Evolutionary conservation across 2,329 filamentous ascomycete species (phyloP).

Genomic region (Coniochaeta ligniaria): DNA sequence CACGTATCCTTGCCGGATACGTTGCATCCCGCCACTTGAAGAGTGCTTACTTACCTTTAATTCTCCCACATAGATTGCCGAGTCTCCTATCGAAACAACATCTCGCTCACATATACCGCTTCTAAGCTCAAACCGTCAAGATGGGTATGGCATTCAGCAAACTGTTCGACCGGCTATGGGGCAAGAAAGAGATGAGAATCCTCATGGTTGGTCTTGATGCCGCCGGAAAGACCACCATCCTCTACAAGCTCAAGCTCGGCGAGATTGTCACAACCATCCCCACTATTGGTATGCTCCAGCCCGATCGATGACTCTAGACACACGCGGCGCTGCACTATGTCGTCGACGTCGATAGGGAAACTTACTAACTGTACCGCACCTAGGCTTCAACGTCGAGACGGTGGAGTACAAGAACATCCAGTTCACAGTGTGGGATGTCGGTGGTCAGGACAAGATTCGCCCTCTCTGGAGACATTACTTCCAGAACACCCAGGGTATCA

Average conservation of each 20-base stretch:
- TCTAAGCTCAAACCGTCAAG: constrained; percentile 48
- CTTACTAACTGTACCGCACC: constrained; percentile 14
- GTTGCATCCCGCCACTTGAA: not conserved
- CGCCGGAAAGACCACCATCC: constrained; percentile 99
- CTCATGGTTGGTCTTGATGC: constrained; percentile 99
- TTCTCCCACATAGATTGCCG: not conserved
- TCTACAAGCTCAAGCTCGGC: constrained; percentile 99
- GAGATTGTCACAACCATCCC: constrained; percentile 99
- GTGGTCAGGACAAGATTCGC: constrained; percentile 99
- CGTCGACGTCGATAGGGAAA: not conserved
- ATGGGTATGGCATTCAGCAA: constrained; percentile 99
- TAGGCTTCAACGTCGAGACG: constrained; percentile 99
- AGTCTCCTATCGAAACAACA: not conserved
- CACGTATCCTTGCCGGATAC: not conserved
- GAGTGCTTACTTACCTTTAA: not conserved
- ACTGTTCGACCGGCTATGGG: constrained; percentile 92
- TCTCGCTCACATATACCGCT: constrained; percentile 12
- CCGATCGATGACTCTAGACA: not conserved
- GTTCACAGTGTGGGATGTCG: constrained; percentile 99
- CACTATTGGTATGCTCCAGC: constrained; percentile 70
- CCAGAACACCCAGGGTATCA: constrained; percentile 98
- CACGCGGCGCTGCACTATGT: not conserved
- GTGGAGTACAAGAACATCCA: constrained; percentile 99
- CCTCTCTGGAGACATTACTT: constrained; percentile 99
- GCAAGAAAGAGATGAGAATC: constrained; percentile 99